phyloP scores from a whole-genome alignment of 202 grass and related monocot species.

The Hordeum pubiflorum region DNA sequence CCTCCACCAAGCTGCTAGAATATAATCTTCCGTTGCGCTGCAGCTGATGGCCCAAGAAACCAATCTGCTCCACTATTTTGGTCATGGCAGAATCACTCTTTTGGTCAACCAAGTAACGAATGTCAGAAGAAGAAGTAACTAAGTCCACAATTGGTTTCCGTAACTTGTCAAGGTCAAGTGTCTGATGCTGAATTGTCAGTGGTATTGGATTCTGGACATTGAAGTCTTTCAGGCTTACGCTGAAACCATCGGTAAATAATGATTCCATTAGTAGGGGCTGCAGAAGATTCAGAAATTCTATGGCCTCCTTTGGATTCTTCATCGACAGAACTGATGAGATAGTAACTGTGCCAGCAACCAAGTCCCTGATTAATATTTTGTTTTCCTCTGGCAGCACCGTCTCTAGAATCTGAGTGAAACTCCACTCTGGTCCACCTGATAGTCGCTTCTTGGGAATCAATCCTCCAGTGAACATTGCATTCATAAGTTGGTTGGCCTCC shows the following conservation, averaged over 20 bases:
- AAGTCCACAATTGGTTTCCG: conserved; percentile 37
- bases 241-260: conserved; percentile 66
- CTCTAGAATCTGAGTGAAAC: conserved; percentile 30
- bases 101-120: conserved; percentile 49
- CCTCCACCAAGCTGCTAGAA: conserved; percentile 54
- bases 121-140: conserved; percentile 32
- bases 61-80: conserved; percentile 79
- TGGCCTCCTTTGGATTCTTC: conserved; percentile 43
- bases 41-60: conserved; percentile 71
- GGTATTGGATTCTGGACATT: conserved; percentile 23
- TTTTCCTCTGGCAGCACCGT: neutral
- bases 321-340: conserved; percentile 36
- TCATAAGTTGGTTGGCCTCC: conserved; percentile 43
- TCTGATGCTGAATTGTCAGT: conserved; percentile 20
- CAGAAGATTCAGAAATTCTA: conserved; percentile 56
- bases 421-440: neutral
- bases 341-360: conserved; percentile 31
- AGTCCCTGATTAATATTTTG: conserved; percentile 33
- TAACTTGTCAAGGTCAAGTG: conserved; percentile 35
- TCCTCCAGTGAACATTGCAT: conserved; percentile 47
- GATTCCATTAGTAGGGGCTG: conserved; percentile 82
- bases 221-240: conserved; percentile 58
- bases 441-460: conserved; percentile 25
- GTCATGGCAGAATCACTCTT: conserved; percentile 44
- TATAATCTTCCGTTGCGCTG: conserved; percentile 44